These are phyloP conservation scores for Aurinia saxatilis DNA, from an alignment of 345 rosid species.

Conservation along the genomic window DNA sequence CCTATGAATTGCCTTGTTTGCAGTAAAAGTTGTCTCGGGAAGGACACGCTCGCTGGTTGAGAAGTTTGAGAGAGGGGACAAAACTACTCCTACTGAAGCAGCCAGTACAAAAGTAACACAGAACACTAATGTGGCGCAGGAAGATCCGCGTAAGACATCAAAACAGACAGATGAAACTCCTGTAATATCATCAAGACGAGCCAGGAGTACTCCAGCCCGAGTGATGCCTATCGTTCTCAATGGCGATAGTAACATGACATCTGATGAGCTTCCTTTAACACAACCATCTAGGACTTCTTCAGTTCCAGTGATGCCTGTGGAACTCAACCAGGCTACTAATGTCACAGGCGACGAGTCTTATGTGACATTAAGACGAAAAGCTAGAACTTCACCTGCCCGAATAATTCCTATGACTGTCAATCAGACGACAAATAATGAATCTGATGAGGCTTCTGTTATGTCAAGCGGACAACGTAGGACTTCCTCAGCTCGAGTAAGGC, in stretches of 20 bases:
- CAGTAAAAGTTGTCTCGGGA: conserved; percentile 89
- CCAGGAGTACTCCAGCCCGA: conserved; percentile 31
- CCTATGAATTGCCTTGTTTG: conserved; percentile 26
- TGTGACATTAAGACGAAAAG: background rate
- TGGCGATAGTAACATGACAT: conserved; percentile 13
- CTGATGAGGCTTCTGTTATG: background rate
- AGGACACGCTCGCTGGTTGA: conserved; percentile 89
- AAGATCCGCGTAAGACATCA: conserved; percentile 12
- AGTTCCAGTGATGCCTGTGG: conserved; percentile 10
- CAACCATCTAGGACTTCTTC: conserved; percentile 27
- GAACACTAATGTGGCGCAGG: conserved; percentile 4
- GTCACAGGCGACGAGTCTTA: conserved; percentile 15
- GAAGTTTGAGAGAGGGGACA: conserved; percentile 79
- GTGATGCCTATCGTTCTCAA: conserved; percentile 27
- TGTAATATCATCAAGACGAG: conserved; percentile 24
- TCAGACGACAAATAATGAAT: background rate
- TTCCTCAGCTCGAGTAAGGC: conserved; percentile 25
- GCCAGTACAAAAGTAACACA: conserved; percentile 15
- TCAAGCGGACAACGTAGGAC: conserved; percentile 18
- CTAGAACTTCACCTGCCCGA: conserved; percentile 19
- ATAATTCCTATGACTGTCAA: conserved; percentile 1
- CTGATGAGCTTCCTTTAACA: conserved; percentile 13
- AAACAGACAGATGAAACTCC: conserved; percentile 18
- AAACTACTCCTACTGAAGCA: conserved; percentile 28
- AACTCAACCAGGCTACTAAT: conserved; percentile 3